Evolutionary conservation across 495 filamentous ascomycete species (phyloP).

Genomic region (Aspergillus baeticus): DNA sequence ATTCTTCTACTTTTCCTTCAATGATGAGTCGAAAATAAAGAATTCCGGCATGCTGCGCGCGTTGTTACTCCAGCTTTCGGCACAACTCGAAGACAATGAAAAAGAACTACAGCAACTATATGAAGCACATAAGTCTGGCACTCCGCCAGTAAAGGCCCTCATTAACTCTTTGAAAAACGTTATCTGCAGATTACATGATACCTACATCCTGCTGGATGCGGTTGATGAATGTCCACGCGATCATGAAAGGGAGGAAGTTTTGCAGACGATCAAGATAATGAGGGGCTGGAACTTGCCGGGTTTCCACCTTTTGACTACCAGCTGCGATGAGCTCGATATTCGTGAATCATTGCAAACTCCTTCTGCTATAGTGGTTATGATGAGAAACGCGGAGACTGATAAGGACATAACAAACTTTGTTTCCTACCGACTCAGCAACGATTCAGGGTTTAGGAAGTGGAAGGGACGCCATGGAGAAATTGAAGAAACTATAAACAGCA

Average conservation of each 20-base stretch:
- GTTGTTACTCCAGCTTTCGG: slow-evolving; percentile 31
- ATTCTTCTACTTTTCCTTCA: slow-evolving; percentile 44
- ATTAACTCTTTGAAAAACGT: not conserved
- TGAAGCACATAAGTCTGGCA: not conserved
- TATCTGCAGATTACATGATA: not conserved
- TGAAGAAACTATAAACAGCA: slow-evolving; percentile 17
- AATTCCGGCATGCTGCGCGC: slow-evolving; percentile 32
- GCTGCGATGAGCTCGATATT: slow-evolving; percentile 28
- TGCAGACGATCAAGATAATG: not conserved
- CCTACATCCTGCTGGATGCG: not conserved
- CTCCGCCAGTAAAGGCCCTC: not conserved
- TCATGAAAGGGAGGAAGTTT: not conserved
- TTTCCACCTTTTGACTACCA: not conserved
- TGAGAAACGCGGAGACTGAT: slow-evolving; percentile 27
- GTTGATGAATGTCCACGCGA: not conserved
- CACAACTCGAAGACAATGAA: not conserved
- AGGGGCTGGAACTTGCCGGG: not conserved
- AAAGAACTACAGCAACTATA: not conserved
- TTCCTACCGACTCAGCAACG: slow-evolving; percentile 24
- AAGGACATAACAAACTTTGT: slow-evolving; percentile 32
- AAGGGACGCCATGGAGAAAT: slow-evolving; percentile 26
- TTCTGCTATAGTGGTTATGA: slow-evolving; percentile 12
- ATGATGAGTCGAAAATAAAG: slow-evolving; percentile 30
- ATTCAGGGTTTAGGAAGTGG: slow-evolving; percentile 29
- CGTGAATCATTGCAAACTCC: slow-evolving; percentile 24